phyloP scores from a whole-genome alignment of 1,284 basidiomycete species.

The Chalciporus sp. region DNA sequence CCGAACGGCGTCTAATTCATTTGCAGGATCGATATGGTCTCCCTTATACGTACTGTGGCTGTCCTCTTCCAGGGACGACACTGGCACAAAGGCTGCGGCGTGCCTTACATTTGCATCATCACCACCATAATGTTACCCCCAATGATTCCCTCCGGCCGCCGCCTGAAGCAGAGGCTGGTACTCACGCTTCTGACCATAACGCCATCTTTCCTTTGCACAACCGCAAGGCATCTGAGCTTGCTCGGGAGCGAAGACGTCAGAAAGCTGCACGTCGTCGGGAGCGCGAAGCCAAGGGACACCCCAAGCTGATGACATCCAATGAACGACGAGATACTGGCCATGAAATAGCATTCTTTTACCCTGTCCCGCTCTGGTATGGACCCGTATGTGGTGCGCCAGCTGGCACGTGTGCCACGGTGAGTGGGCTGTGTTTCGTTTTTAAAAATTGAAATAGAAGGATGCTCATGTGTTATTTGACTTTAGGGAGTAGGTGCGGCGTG shows the following conservation, averaged over 20 bases:
- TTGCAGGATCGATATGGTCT: slow-evolving; percentile 41
- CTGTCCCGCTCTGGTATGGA: slow-evolving; percentile 35
- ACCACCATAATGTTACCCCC: neutral
- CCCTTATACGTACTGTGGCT: slow-evolving; percentile 51
- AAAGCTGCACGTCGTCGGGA: slow-evolving; percentile 23
- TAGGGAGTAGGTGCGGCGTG: neutral
- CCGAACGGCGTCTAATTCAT: neutral
- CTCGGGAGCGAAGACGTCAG: slow-evolving; percentile 22
- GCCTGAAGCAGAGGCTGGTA: slow-evolving; percentile 36
- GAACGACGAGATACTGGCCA: slow-evolving; percentile 14
- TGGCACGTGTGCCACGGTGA: slow-evolving; percentile 9
- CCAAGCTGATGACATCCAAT: too few relatives aligned
- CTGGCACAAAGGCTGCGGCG: slow-evolving; percentile 39
- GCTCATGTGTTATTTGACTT: neutral
- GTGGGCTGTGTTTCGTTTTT: neutral
- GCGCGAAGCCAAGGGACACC: neutral
- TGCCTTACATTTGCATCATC: slow-evolving; percentile 4
- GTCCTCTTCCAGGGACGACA: slow-evolving; percentile 45
- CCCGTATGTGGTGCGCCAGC: slow-evolving; percentile 22
- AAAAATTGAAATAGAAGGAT: neutral
- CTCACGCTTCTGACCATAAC: slow-evolving; percentile 51
- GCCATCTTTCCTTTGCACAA: slow-evolving; percentile 38
- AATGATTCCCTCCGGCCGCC: slow-evolving; percentile 29
- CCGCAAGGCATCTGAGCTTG: slow-evolving; percentile 14
- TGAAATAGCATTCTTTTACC: slow-evolving; percentile 37